Evolutionary conservation across 2,329 filamentous ascomycete species (phyloP), one percentile per base, ranked within the genome.

Genomic region (Diaporthe longicolla): DNA sequence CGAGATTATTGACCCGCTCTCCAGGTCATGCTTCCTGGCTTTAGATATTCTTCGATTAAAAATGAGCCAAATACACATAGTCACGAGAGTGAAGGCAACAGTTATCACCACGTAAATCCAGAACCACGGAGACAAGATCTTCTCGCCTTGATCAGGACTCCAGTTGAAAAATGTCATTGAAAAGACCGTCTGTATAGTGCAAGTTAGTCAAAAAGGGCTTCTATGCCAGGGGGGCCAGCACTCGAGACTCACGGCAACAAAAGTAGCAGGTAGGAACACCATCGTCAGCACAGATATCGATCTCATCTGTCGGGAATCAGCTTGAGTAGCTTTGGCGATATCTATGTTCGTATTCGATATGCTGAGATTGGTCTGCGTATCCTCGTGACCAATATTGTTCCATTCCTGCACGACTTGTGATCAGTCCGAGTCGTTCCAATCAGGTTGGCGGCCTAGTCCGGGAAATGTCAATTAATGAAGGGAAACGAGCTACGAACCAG

Each of bases 201-300:
- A 19, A 19, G 17, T 45, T 7, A 45, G 15, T 17, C 6, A 45
- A 45, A 17, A 19, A 15, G 17, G 15, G 6, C 43, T 45, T 45
- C 43, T 45, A 45, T 45, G 17, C 43, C 43, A 17, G 43, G 17
- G 15, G 3, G 15, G 3, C 15, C 15, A 19, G 7, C 7, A 19
- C 43, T 45, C 43, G 15, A 32, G 1, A 70, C 75, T 59, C 37
- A 76, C 76, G 4, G 84, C 81, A 74, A 85, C 80, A 75, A 85
- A 85, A 10, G 82, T 84, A 0, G 80, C 82, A 1, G 84, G 84
- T 1, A 85, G 80, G 74, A 85, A 85, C 4, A 81, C 73, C 76
- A 84, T 83, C 50, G 82, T 85, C 71, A 85, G 78, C 5, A 83
- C 76, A 1, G 84, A 82, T n/a, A 85, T 81, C 3, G 81, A 81